Evolutionary conservation across 139 green algal species (phyloP).

Genomic region (Ettlia oleoabundans): DNA sequence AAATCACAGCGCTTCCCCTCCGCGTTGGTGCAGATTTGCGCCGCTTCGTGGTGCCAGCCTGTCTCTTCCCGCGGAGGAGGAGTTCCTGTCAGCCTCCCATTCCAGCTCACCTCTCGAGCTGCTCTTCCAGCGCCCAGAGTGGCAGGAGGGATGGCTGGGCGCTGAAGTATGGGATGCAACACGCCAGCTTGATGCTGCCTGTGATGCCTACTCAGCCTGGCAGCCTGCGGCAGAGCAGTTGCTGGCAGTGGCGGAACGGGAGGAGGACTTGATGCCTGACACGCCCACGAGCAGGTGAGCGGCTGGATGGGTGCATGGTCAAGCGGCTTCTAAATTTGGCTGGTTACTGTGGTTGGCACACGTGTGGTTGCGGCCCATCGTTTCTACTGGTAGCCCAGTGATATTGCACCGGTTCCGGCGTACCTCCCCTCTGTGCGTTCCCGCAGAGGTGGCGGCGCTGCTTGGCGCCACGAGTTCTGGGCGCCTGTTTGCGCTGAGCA

Average conservation of each 20-base stretch:
- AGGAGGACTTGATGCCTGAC: constrained; percentile 30
- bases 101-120: constrained; percentile 31
- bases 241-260: not conserved
- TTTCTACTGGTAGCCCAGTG: not conserved
- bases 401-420: too few relatives aligned
- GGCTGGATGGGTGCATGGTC: too few relatives aligned
- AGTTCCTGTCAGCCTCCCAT: constrained; percentile 11
- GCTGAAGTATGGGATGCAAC: constrained; percentile 54
- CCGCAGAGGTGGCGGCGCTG: not conserved
- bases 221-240: constrained; percentile 26
- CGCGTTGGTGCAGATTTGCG: too few relatives aligned
- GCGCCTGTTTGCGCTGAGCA: constrained; percentile 27
- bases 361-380: too few relatives aligned
- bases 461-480: constrained; percentile 34
- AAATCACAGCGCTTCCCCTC: too few relatives aligned
- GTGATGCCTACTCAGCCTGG: constrained; percentile 49
- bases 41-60: constrained; percentile 30
- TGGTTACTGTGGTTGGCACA: too few relatives aligned
- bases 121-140: constrained; percentile 37
- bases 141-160: constrained; percentile 45
- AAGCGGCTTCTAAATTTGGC: too few relatives aligned
- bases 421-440: not conserved
- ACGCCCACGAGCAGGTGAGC: constrained; percentile 16
- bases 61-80: constrained; percentile 7
- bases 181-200: constrained; percentile 31